These are phyloP conservation scores for Aureobasidium leucospermi DNA, from an alignment of 2,329 filamentous ascomycete genomes.

Conservation along the genomic window DNA sequence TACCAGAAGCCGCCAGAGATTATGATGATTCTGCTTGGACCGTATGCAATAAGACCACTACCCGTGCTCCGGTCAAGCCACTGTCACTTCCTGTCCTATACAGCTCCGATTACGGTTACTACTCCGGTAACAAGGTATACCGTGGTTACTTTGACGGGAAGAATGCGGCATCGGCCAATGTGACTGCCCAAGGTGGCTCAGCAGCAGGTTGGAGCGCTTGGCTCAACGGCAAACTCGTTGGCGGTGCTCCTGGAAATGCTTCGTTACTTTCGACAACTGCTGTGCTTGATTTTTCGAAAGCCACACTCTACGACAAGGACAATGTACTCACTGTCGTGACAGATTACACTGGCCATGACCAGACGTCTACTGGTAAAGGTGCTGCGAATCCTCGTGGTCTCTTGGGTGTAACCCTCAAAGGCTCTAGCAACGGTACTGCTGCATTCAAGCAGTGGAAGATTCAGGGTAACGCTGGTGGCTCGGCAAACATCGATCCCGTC, in stretches of 20 bases:
- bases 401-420: slow-evolving; percentile 42
- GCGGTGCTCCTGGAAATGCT: slow-evolving; percentile 47
- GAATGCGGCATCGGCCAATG: slow-evolving; percentile 28
- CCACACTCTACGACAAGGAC: slow-evolving; percentile 30
- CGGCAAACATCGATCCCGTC: slow-evolving; percentile 47
- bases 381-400: slow-evolving; percentile 47
- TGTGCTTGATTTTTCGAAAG: slow-evolving; percentile 46
- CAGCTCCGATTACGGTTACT: slow-evolving; percentile 36
- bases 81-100: slow-evolving; percentile 35
- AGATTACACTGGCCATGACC: slow-evolving; percentile 55
- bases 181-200: slow-evolving; percentile 47
- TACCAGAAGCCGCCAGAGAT: slow-evolving; percentile 40
- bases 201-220: slow-evolving; percentile 51
- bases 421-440: slow-evolving; percentile 19
- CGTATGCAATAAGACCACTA: slow-evolving; percentile 29
- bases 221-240: slow-evolving; percentile 50
- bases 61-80: slow-evolving; percentile 30
- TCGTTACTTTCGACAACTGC: slow-evolving; percentile 32
- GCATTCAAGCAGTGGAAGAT: slow-evolving; percentile 51
- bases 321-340: slow-evolving; percentile 51
- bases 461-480: slow-evolving; percentile 49
- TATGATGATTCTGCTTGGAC: slow-evolving; percentile 44
- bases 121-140: slow-evolving; percentile 35
- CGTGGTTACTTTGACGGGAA: slow-evolving; percentile 34
- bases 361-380: slow-evolving; percentile 42